Evolutionary conservation across 495 filamentous ascomycete genomes (phyloP), one percentile per base, ranked within the genome.

Genomic region (Articulospora tetracladia): DNA sequence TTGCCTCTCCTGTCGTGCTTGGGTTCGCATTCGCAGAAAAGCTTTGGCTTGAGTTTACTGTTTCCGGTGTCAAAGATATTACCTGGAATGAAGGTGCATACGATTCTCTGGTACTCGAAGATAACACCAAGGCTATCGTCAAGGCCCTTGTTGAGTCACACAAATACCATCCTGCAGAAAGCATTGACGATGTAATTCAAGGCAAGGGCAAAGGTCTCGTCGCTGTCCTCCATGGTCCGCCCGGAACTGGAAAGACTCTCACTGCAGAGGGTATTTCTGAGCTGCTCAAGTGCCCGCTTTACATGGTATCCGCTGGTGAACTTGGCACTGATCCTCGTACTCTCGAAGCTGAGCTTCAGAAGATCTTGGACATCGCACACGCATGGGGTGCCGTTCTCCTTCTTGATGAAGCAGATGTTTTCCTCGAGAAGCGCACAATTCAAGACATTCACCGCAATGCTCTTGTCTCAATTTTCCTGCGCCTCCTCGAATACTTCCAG

Each of bases 1-100:
- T 94, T 39, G 86, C 91, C n/a, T 91, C 86, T n/a, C 91, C 92
- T 0, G 89, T 96, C 3, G 89, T 94, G 0, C 79, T 94, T n/a
- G 93, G 93, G n/a, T 97, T 95, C 66, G 85, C 90, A 11, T 96
- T 97, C 70, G 83, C 80, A 23, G 91, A 96, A 71, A 96, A 96
- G 76, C 75, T 91, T 1, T 97, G 92, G 93, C 82, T 96, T 0
- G 91, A 96, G 72, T 95, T 96, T 66, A 87, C 85, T 22, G 85
- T 97, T 49, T 91, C 87, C 0, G 87, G 89, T 13, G 83, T 97
- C 67, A 86, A 85, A 59, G 89, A 93, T 23, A 93, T 92, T 63
- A 76, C 83, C 32, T 95, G 88, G 88, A 90, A 94, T 67, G 85
- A 87, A 46, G 79, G 83, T n/a, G 91, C 91, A 3, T 94, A 92